These are phyloP conservation scores for Nothophaeocryptopus gaeumannii DNA, from an alignment of 2,329 filamentous ascomycete species.

Conservation along the genomic window DNA sequence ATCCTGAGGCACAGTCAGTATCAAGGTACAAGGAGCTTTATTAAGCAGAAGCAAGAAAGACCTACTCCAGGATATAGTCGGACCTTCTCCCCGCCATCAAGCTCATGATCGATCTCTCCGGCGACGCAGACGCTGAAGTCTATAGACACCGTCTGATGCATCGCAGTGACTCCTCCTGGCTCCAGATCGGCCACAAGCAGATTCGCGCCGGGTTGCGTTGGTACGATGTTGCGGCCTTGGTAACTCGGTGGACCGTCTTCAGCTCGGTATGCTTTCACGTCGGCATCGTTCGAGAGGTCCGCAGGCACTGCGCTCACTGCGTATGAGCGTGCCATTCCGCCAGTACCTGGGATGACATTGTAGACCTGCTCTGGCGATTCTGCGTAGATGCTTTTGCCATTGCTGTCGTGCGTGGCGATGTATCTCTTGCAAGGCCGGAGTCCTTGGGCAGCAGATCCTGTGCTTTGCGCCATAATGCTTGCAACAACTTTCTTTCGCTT, in stretches of 20 bases:
- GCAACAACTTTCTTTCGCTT: too few relatives aligned
- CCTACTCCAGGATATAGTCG: slow-evolving; percentile 22
- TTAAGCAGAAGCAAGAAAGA: not conserved
- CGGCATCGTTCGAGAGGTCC: slow-evolving; percentile 16
- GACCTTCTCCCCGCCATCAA: slow-evolving; percentile 25
- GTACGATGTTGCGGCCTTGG: slow-evolving; percentile 15
- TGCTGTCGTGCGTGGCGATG: slow-evolving; percentile 24
- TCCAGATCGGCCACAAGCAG: slow-evolving; percentile 23
- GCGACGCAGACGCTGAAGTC: slow-evolving; percentile 22
- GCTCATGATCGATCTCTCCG: slow-evolving; percentile 25
- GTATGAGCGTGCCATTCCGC: slow-evolving; percentile 21
- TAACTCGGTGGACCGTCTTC: slow-evolving; percentile 18
- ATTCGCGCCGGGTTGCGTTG: slow-evolving; percentile 19
- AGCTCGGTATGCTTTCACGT: slow-evolving; percentile 22
- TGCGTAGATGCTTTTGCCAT: slow-evolving; percentile 22
- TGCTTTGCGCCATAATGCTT: slow-evolving; percentile 8
- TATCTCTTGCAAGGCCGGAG: slow-evolving; percentile 24
- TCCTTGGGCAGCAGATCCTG: slow-evolving; percentile 10
- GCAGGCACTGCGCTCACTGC: slow-evolving; percentile 21
- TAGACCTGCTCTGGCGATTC: slow-evolving; percentile 20
- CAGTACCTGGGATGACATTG: slow-evolving; percentile 5
- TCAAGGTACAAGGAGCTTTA: too few relatives aligned
- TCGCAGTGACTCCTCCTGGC: slow-evolving; percentile 19
- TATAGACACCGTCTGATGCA: slow-evolving; percentile 25
- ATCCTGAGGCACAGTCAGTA: slow-evolving; percentile 12